These are phyloP conservation scores for Lomentospora prolificans DNA, from an alignment of 2,329 filamentous ascomycete genomes.

Conservation along the genomic window DNA sequence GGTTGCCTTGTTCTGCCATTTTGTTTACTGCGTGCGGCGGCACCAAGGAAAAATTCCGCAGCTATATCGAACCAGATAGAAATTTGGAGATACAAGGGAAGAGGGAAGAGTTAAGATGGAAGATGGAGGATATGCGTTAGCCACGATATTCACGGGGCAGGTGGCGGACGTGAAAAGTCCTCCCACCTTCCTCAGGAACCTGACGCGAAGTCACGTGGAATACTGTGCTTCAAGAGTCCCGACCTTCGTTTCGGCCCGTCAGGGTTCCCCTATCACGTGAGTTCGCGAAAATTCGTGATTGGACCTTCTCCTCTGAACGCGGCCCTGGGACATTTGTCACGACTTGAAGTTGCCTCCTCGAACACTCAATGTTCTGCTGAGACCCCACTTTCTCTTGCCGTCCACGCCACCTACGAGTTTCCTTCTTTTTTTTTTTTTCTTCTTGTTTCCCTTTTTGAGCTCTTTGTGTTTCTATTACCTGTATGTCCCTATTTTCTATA, in stretches of 20 bases:
- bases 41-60: neutral
- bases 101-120: too few relatives aligned
- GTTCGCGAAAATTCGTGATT: slow-evolving; percentile 7
- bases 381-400: neutral
- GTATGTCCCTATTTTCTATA: too few relatives aligned
- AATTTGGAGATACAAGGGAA: too few relatives aligned
- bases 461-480: too few relatives aligned
- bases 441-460: too few relatives aligned
- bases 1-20: neutral
- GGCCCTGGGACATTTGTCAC: slow-evolving; percentile 7
- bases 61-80: neutral
- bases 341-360: neutral
- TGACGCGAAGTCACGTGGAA: slow-evolving; percentile 9
- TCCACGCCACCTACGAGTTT: neutral
- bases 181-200: neutral
- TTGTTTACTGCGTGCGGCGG: neutral
- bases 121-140: too few relatives aligned
- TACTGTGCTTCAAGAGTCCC: neutral
- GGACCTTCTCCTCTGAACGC: slow-evolving; percentile 6
- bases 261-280: slow-evolving; percentile 2
- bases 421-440: too few relatives aligned
- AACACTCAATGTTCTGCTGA: neutral
- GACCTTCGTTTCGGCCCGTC: neutral
- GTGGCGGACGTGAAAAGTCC: neutral
- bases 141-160: neutral